Base-by-base conservation (phyloP, 163 green algal genomes). In the Scenedesmus sp. region DNA sequence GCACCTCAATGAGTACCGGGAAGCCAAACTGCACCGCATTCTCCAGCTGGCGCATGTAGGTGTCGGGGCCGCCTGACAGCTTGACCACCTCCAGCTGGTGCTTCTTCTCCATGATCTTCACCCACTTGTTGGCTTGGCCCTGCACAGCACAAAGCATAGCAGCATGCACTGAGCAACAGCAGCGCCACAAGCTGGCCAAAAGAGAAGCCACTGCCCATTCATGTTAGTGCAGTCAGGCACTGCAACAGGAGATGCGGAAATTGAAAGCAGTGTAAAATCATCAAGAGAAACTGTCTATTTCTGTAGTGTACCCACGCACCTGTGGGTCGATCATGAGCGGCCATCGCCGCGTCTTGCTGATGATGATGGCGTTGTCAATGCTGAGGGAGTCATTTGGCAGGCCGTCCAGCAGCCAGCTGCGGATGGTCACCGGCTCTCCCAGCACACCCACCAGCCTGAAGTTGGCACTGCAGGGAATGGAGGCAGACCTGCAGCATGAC, bases 241-340 rank as follows among this genome's bases (percentile, higher is more conserved):
- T 46, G 34, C 34, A 46, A 46, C 34, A 46, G 34, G 34, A 46
- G 34, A 46, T 46, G 34, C 34, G 34, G 34, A 46, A 46, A 46
- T 46, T 46, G n/a, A n/a, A n/a, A n/a, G 34, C 34, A 46, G 34
- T 46, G 34, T 46, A 46, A 46, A 46, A 46, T 46, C 34, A 46
- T 46, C 34, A 46, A 46, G 34, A 46, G 34, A 46, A 46, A 46
- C 34, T 46, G 34, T 46, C 34, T 46, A 46, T 46, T 46, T 46
- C 9, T 60, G 34, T 46, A 46, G 34, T 46, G 34, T 46, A 46
- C 34, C 34, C 34, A 46, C 83, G 34, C 74, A 94, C 94, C 92
- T 96, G 95, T 9, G 96, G 96, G 90, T 98, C 96, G 26, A 98
- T 97, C 94, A 95, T 95, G 88, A 98, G 94, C 26, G 96, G 96